Evolutionary conservation across 2,329 filamentous ascomycete genomes (phyloP), one percentile per base, ranked within the genome.

Genomic region (Pseudonectria buxi): DNA sequence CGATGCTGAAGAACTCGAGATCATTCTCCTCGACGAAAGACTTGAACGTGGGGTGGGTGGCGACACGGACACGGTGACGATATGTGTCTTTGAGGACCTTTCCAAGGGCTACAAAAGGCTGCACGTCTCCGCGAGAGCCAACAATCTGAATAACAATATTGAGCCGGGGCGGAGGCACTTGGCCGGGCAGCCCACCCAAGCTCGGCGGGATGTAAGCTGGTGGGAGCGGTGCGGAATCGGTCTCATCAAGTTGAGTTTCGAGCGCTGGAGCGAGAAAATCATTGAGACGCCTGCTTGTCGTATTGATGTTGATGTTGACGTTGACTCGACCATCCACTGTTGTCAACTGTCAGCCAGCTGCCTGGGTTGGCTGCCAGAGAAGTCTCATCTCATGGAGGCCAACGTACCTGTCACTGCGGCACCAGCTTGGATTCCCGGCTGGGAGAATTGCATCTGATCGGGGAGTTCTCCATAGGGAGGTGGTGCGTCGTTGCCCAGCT

Each of bases 261-360:
- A 88, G 56, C 7, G 79, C 75, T 3, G 83, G 81, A 0, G 75
- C 72, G 16, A 89, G 69, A 10, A 89, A 66, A 40, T 79, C 75
- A 3, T 82, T 77, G 4, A 90, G 65, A 36, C 74, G 74, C 36
- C 71, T 65, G 47, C 73, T 79, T 46, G n/a, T n/a, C n/a, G n/a
- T n/a, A n/a, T 77, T 81, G 56, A 87, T 81, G 53, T 82, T 79
- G 61, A 92, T 86, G 43, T 79, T 81, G 63, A 92, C 87, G 53
- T 87, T 79, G 49, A 92, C 72, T 53, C 86, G 77, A 15, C 86
- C 86, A 62, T 89, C 82, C 41, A 76, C 83, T 78, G 29, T 38
- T 37, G 34, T 15, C 22, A 14, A 29, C 27, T 14, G 27, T 50
- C 41, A 54, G 32, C 27, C 32, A 14, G 15, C 25, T 12, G 7